Percentiles rank a stretch among this genome's conserved stretches.
Evolutionary conservation across 2,329 filamentous ascomycete species (phyloP).

Genomic region (Penicillium thymicola): DNA sequence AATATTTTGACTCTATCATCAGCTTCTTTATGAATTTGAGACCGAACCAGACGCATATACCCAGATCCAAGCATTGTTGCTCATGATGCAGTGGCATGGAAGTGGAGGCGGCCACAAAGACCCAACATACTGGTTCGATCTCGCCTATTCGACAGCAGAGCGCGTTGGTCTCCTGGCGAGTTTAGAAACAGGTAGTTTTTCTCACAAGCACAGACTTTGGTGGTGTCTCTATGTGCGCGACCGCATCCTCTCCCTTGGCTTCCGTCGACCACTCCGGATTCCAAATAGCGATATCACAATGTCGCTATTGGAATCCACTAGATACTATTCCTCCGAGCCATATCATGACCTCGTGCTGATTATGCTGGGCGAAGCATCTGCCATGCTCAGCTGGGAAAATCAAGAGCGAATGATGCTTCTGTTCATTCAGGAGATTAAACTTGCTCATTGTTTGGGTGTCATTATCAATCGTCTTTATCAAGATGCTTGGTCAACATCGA

Average conservation of each 20-base stretch:
- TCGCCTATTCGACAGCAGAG: slow-evolving; percentile 14
- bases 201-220: slow-evolving; percentile 9
- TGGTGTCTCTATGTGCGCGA: slow-evolving; percentile 16
- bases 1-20: neutral
- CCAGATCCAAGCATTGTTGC: slow-evolving; percentile 13
- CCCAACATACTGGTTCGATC: slow-evolving; percentile 14
- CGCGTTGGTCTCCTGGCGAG: slow-evolving; percentile 5
- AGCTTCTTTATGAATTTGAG: slow-evolving; percentile 14
- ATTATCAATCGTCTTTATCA: slow-evolving; percentile 3
- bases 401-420: slow-evolving; percentile 9
- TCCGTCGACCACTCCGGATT: slow-evolving; percentile 7
- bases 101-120: slow-evolving; percentile 7
- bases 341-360: slow-evolving; percentile 1
- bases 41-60: slow-evolving; percentile 9
- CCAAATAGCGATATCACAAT: slow-evolving; percentile 7
- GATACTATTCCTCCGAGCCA: slow-evolving; percentile 7
- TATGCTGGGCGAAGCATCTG: slow-evolving; percentile 5
- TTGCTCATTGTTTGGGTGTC: slow-evolving; percentile 3
- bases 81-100: slow-evolving; percentile 15
- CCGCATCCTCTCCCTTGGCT: slow-evolving; percentile 8
- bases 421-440: slow-evolving; percentile 7
- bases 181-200: slow-evolving; percentile 6
- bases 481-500: neutral
- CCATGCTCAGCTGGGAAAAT: slow-evolving; percentile 8
- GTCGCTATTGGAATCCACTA: slow-evolving; percentile 5